These are phyloP conservation scores for Lactarius pseudohatsudake DNA, from an alignment of 768 basidiomycete species.

Conservation along the genomic window DNA sequence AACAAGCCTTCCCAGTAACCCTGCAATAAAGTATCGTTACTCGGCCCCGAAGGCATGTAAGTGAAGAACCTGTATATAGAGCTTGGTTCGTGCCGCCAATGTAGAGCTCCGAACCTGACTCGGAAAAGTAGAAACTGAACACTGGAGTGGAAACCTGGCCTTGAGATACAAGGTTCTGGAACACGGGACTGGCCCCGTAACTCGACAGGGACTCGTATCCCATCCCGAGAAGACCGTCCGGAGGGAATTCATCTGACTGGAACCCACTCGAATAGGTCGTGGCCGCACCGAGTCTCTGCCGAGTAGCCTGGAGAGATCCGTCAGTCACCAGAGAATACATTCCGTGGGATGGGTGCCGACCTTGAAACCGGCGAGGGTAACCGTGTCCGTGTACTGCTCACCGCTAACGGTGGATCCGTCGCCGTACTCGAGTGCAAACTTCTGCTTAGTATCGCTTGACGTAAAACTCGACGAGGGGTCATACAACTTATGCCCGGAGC, in stretches of 20 bases:
- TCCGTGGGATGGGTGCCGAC: conserved; percentile 4
- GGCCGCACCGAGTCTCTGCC: conserved; percentile 48
- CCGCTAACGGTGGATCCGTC: conserved; percentile 44
- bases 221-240: conserved; percentile 48
- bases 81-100: conserved; percentile 26
- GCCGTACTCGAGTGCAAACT: conserved; percentile 40
- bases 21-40: no score
- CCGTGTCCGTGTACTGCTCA: conserved; percentile 44
- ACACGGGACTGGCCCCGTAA: conserved; percentile 31
- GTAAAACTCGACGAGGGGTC: conserved; percentile 9
- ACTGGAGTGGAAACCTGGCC: conserved; percentile 37
- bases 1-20: no score
- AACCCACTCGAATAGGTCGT: conserved; percentile 40
- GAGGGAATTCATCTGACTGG: conserved; percentile 30
- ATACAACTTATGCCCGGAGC: conserved; percentile 29
- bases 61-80: conserved; percentile 19
- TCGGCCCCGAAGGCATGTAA: conserved; percentile 5
- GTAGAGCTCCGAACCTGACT: conserved; percentile 41
- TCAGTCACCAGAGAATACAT: not conserved
- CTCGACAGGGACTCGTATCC: conserved; percentile 34
- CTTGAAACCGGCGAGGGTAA: conserved; percentile 40
- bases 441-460: conserved; percentile 31
- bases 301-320: conserved; percentile 34
- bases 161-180: conserved; percentile 46
- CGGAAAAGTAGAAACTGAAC: conserved; percentile 51